A percentile compares a stretch with the other conserved stretches of the same genome.
Conservation (phyloP, 1,284 basidiomycete species). For the Rhodotorula sp. region DNA sequence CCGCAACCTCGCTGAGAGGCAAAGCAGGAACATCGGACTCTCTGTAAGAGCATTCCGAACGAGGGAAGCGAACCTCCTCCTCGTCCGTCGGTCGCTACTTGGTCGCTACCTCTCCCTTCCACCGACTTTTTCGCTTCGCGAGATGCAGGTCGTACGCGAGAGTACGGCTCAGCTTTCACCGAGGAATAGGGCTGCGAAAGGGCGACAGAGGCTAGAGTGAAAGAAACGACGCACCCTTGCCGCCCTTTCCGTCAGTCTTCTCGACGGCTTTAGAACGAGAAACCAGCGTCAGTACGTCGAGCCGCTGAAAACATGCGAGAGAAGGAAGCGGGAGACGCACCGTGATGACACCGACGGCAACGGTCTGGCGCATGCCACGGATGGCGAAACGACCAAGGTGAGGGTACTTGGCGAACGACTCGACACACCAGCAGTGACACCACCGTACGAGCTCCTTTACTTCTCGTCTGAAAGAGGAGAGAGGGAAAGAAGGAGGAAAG, state of each 20-base stretch:
- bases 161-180: too few relatives aligned
- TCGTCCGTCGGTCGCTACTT: too few relatives aligned
- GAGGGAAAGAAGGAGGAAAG: background rate
- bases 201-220: too few relatives aligned
- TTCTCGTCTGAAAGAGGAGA: conserved; percentile 13
- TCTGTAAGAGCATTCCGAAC: too few relatives aligned
- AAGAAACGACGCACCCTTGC: conserved; percentile 52
- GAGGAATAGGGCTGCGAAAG: too few relatives aligned
- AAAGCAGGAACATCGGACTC: too few relatives aligned
- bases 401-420: conserved; percentile 66
- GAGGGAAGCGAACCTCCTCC: too few relatives aligned
- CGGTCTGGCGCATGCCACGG: conserved; percentile 66
- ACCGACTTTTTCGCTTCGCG: too few relatives aligned
- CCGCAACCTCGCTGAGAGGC: too few relatives aligned
- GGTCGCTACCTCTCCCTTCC: too few relatives aligned
- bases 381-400: conserved; percentile 94
- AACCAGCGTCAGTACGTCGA: background rate
- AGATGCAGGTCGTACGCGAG: too few relatives aligned
- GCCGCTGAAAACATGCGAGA: background rate
- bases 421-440: conserved; percentile 63
- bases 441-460: conserved; percentile 68
- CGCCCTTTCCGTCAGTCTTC: conserved; percentile 71
- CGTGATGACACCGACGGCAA: conserved; percentile 88
- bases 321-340: background rate
- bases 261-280: background rate